phyloP scores from a whole-genome alignment of 1,284 basidiomycete genomes.

The Apiotrichum montevideense region DNA sequence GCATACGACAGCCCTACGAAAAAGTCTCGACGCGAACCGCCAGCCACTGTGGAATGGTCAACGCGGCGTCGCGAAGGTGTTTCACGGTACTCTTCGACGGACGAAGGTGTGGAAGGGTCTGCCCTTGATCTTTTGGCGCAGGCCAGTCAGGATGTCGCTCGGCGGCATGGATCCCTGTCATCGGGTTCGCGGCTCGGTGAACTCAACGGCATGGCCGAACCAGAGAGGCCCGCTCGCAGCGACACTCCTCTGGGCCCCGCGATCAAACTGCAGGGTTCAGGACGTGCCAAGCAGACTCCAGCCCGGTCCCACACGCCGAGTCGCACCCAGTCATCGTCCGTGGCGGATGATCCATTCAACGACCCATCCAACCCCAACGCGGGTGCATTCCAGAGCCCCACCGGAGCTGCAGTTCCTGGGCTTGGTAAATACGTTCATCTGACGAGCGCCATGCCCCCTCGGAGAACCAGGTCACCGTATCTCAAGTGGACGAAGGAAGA shows the following conservation, averaged over 20 bases:
- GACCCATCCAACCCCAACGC: neutral
- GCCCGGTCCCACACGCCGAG: neutral
- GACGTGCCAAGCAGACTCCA: neutral
- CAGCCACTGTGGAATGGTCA: slow-evolving; percentile 19
- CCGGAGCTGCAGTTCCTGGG: slow-evolving; percentile 37
- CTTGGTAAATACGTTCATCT: slow-evolving; percentile 44
- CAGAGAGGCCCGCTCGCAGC: neutral
- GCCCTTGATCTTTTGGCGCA: slow-evolving; percentile 40
- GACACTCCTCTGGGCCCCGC: slow-evolving; percentile 31
- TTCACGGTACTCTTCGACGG: neutral
- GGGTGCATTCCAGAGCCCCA: slow-evolving; percentile 28
- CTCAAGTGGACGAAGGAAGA: slow-evolving; percentile 46
- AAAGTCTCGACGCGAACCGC: slow-evolving; percentile 16
- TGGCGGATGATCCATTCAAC: slow-evolving; percentile 13
- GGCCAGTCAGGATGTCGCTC: slow-evolving; percentile 31
- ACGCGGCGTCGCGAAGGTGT: slow-evolving; percentile 10
- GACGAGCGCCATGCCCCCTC: slow-evolving; percentile 35
- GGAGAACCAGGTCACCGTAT: slow-evolving; percentile 40
- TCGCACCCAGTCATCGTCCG: neutral
- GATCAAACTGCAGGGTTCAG: slow-evolving; percentile 24
- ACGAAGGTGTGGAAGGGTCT: slow-evolving; percentile 19
- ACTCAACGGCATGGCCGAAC: no score
- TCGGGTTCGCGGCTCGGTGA: neutral
- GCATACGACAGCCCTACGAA: slow-evolving; percentile 26
- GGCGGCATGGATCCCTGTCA: slow-evolving; percentile 3